Conservation (phyloP, 2,329 filamentous ascomycete species). For the Sclerotinia spermophila region DNA sequence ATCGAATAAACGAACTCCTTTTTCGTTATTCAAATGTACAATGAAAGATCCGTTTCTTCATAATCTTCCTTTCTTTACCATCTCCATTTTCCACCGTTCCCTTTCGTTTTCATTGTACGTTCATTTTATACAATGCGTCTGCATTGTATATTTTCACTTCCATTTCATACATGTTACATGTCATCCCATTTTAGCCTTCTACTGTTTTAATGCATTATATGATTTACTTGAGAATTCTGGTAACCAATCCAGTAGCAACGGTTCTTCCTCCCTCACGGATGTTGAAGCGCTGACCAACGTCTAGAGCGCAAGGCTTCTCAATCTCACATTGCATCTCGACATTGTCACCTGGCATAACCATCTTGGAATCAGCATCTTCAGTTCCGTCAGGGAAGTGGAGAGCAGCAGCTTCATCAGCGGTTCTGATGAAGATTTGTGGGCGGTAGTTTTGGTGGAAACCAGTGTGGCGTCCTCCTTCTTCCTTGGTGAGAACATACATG, state of each 20-base stretch:
- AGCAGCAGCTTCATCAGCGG: conserved; percentile 74
- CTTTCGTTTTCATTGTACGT: not conserved
- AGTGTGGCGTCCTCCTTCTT: conserved; percentile 95
- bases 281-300: conserved; percentile 94
- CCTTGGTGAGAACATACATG: conserved; percentile 95
- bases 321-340: conserved; percentile 93
- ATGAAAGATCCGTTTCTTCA: not conserved
- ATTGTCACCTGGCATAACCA: conserved; percentile 98
- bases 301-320: conserved; percentile 79
- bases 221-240: conserved; percentile 57
- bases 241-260: conserved; percentile 79
- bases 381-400: conserved; percentile 84
- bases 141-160: not conserved
- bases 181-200: not conserved
- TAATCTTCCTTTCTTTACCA: not conserved
- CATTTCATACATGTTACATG: conserved; percentile 6
- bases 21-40: conserved; percentile 14
- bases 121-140: conserved; percentile 7
- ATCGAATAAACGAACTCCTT: conserved; percentile 19
- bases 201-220: not conserved
- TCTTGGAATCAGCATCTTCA: conserved; percentile 67
- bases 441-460: conserved; percentile 96
- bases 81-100: not conserved
- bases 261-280: conserved; percentile 94
- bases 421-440: conserved; percentile 93